Base-by-base conservation (phyloP, 148 eudicot genomes). In the Simmondsia chinensis region DNA sequence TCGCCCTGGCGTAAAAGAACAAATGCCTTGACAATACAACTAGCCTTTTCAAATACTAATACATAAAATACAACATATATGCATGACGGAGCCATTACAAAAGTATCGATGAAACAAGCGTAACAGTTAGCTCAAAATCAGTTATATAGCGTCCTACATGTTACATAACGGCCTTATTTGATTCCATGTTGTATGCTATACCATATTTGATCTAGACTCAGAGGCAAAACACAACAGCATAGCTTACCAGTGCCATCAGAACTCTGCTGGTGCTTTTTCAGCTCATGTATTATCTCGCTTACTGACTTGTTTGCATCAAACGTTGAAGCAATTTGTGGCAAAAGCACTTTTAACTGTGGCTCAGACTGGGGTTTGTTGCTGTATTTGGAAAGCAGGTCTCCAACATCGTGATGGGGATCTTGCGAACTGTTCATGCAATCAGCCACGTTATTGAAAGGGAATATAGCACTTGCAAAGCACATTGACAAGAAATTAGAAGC, bases 301-400 rank as follows among this genome's bases (percentile, higher is more conserved):
- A 88, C 57, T 32, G 94, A 66, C 61, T 74, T 83, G 16, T 65
- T 65, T 50, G 75, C 68, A 48, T 63, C 63, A 56, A 88, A 88
- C 24, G 83, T 52, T 20, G 94, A 80, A 48, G 65, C 43, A 56
- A 88, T 83, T 29, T 75, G 74, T 25, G 96, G 89, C 58, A 88
- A 57, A 58, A 88, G 75, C 32, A 15, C 41, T 66, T 80, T 75
- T 65, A 88, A 63, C 53, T 58, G 76, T 41, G 89, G 60, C 58
- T 83, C 81, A 23, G 88, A 63, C 54, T 83, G 73, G 6, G 86
- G 89, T 28, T 66, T 59, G 17, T 63, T 57, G 65, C 76, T 70
- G 71, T 75, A 77, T 59, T 65, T 77, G 39, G 68, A 68, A 44
- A 81, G 35, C 31, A 81, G 50, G 3, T 33, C 59, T 27, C 39